These are phyloP conservation scores for Peterozyma xylosa DNA, from an alignment of 805 yeast species.

Conservation along the genomic window DNA sequence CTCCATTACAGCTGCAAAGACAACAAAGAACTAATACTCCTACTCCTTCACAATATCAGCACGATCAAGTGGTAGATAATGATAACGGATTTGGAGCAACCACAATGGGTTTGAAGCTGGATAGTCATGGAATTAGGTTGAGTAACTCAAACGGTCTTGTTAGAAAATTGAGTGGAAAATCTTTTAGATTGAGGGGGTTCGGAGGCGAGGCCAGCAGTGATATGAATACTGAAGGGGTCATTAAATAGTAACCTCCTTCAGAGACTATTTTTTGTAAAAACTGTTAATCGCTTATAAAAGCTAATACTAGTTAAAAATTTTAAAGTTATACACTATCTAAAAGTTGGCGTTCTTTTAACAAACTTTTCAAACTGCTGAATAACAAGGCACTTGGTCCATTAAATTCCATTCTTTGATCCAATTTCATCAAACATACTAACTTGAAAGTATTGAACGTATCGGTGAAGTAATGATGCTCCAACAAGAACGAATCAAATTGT, in stretches of 20 bases:
- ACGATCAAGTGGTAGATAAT: conserved; percentile 14
- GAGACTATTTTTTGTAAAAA: no score
- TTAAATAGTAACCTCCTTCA: no score
- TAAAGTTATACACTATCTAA: no score
- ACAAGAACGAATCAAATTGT: conserved; percentile 25
- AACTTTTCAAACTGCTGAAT: conserved; percentile 45
- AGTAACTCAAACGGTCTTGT: conserved; percentile 17
- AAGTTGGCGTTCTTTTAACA: conserved; percentile 17
- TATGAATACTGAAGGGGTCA: no score
- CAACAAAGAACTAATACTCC: neutral
- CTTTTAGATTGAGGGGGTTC: conserved; percentile 21
- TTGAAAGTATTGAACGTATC: conserved; percentile 35
- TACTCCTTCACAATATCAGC: conserved; percentile 13
- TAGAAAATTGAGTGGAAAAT: conserved; percentile 21
- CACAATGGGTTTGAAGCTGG: conserved; percentile 16
- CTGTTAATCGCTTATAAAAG: no score
- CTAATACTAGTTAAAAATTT: no score
- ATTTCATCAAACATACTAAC: conserved; percentile 30
- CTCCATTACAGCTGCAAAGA: neutral
- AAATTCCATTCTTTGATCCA: conserved; percentile 33
- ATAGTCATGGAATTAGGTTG: conserved; percentile 7
- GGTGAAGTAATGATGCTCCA: conserved; percentile 16
- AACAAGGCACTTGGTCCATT: conserved; percentile 41
- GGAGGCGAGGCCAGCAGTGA: neutral
- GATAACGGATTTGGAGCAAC: conserved; percentile 18